Base-by-base conservation (phyloP, 1,284 basidiomycete species). In the Ceratobasidium papillatum region DNA sequence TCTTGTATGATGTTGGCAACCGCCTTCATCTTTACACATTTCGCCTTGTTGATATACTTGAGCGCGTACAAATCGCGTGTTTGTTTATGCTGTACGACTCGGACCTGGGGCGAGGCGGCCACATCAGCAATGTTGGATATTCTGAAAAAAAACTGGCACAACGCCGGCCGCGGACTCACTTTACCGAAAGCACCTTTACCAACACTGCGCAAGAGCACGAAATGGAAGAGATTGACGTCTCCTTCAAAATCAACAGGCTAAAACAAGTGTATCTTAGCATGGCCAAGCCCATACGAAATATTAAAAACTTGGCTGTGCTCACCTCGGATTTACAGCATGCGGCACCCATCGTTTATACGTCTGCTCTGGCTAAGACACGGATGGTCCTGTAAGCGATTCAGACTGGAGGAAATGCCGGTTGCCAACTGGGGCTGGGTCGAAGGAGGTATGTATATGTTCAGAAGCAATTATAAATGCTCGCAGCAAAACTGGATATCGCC, bases 171-270 rank as follows among this genome's bases (percentile, higher is more conserved):
- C 36, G 47, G 61, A 81, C 83, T 68, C 61, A 94, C 96, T 90
- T 99, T 99, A 80, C 97, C 97, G 82, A 99, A 99, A 0, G 97
- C 97, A 71, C 97, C 97, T 82, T 99, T 99, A 61, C 97, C 97
- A 22, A 99, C 96, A 78, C 94, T 94, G 80, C 96, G 88, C 36
- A 99, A 84, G 54, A 99, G 90, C 78, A 95, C 90, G 81, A 99
- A 99, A 82, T 99, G 97, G 82, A 98, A 99, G 73, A 99, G 90
- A 81, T 95, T 98, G 80, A 97, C 93, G 78, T 98, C 96, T 71
- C 94, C 96, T 78, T 98, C 96, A 82, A 98, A 99, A 87, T 99
- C 96, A 84, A 99, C 94, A 76, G 95, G 94, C 95, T 98, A 81
- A 3, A 63, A 61, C 43, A 74, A 64, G 45, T 7, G 7, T 41